phyloP scores from a whole-genome alignment of 306 rosid species.

The Echinosophora koreensis region DNA sequence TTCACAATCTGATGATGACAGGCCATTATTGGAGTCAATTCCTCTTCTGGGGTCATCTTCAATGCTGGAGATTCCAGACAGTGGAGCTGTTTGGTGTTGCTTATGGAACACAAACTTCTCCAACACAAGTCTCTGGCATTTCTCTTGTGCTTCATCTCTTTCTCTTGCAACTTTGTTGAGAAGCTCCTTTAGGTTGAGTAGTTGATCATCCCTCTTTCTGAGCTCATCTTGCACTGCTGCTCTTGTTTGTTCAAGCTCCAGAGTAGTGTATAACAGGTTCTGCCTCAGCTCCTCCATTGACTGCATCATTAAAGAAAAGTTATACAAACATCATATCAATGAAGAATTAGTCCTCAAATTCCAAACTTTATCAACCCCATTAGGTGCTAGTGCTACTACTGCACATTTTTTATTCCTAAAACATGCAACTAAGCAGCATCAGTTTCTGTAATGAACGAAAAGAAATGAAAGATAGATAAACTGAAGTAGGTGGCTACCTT shows the following conservation, averaged over 20 bases:
- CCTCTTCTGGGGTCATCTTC: constrained; percentile 94
- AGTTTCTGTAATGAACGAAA: neutral
- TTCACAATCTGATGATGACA: constrained; percentile 93
- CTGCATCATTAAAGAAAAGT: constrained; percentile 49
- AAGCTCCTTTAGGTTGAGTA: constrained; percentile 63
- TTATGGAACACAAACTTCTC: constrained; percentile 67
- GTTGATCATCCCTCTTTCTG: constrained; percentile 82
- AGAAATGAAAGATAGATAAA: neutral
- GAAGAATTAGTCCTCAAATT: constrained; percentile 43
- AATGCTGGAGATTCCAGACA: constrained; percentile 89
- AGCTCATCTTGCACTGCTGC: constrained; percentile 79
- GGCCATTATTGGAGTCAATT: constrained; percentile 78
- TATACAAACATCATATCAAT: neutral
- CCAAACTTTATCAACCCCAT: constrained; percentile 23
- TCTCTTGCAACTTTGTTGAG: constrained; percentile 70
- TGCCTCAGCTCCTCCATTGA: constrained; percentile 82
- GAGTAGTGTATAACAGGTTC: constrained; percentile 66
- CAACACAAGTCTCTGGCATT: constrained; percentile 67
- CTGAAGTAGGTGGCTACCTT: constrained; percentile 56
- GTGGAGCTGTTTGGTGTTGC: constrained; percentile 63
- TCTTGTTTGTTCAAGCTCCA: constrained; percentile 86
- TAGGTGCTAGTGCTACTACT: neutral
- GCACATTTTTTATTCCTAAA: neutral
- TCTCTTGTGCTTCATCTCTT: constrained; percentile 84
- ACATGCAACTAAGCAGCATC: neutral